Percentiles rank a stretch among this genome's conserved stretches.
Conservation (phyloP, 805 yeast species). For the Candida incommunis region DNA sequence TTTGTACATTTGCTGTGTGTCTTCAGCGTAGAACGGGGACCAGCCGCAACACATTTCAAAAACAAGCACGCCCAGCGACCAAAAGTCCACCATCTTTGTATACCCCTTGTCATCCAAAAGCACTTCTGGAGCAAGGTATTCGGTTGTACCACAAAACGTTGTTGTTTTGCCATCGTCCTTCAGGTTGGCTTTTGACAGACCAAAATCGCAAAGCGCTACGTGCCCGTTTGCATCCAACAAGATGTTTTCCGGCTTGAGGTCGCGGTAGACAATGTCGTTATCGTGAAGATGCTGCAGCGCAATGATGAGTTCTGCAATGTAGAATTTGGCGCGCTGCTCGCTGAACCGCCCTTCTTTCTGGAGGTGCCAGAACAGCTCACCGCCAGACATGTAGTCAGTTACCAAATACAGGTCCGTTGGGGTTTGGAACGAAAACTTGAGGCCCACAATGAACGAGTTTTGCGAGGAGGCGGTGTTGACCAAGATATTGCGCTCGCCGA, state of each 20-base stretch:
- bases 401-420: conserved; percentile 84
- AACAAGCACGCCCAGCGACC: conserved; percentile 94
- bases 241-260: conserved; percentile 93
- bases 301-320: conserved; percentile 87
- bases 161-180: conserved; percentile 73
- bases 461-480: conserved; percentile 84
- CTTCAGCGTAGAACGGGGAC: conserved; percentile 97
- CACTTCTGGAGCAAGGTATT: conserved; percentile 94
- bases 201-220: conserved; percentile 94
- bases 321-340: conserved; percentile 91
- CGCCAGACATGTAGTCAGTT: conserved; percentile 97
- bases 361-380: conserved; percentile 91
- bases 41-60: conserved; percentile 99
- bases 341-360: conserved; percentile 91
- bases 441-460: conserved; percentile 87
- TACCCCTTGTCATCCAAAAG: conserved; percentile 90
- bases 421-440: conserved; percentile 93
- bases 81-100: conserved; percentile 97
- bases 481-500: conserved; percentile 89
- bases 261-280: conserved; percentile 91
- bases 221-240: conserved; percentile 93
- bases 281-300: conserved; percentile 93
- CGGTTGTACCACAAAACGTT: conserved; percentile 97
- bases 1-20: conserved; percentile 97
- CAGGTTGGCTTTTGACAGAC: conserved; percentile 85